Percentiles rank a stretch among this genome's conserved stretches.
These are phyloP conservation scores for Whalleya microplaca DNA, from an alignment of 2,329 filamentous ascomycete genomes.

Conservation along the genomic window DNA sequence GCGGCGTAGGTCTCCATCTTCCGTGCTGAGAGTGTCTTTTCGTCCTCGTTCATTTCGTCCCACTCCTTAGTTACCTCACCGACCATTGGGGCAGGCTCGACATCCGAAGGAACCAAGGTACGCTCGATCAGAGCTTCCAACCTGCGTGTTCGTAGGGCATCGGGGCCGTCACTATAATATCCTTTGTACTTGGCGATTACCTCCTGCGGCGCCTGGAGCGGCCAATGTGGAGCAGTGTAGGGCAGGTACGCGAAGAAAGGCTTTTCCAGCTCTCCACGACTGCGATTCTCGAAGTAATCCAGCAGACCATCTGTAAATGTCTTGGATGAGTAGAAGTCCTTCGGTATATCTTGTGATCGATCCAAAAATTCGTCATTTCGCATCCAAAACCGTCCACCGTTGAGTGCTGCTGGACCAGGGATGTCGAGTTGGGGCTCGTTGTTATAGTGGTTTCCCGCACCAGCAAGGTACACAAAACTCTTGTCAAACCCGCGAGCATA, in stretches of 20 bases:
- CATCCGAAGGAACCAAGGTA: conserved; percentile 33
- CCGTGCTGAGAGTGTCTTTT: conserved; percentile 28
- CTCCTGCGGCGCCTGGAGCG: conserved; percentile 58
- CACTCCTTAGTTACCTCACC: conserved; percentile 24
- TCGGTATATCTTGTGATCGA: conserved; percentile 21
- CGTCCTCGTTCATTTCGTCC: conserved; percentile 26
- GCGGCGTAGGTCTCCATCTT: conserved; percentile 55
- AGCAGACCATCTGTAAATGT: conserved; percentile 22
- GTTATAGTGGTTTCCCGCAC: conserved; percentile 48
- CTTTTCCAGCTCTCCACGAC: conserved; percentile 31
- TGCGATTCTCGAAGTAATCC: conserved; percentile 22
- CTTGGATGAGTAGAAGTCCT: conserved; percentile 24
- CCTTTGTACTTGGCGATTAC: conserved; percentile 59
- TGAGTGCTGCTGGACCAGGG: conserved; percentile 20
- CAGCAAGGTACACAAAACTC: conserved; percentile 57
- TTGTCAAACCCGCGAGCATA: conserved; percentile 56
- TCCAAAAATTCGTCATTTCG: conserved; percentile 22
- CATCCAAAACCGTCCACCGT: conserved; percentile 29
- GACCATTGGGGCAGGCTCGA: conserved; percentile 27
- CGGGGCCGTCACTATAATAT: conserved; percentile 63
- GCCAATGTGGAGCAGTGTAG: conserved; percentile 66
- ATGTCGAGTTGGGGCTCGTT: conserved; percentile 26
- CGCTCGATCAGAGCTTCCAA: conserved; percentile 39
- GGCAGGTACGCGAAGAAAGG: conserved; percentile 64
- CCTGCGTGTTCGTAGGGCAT: conserved; percentile 51